Conservation (phyloP, 306 rosid species). For the Cucumis cinereus region DNA sequence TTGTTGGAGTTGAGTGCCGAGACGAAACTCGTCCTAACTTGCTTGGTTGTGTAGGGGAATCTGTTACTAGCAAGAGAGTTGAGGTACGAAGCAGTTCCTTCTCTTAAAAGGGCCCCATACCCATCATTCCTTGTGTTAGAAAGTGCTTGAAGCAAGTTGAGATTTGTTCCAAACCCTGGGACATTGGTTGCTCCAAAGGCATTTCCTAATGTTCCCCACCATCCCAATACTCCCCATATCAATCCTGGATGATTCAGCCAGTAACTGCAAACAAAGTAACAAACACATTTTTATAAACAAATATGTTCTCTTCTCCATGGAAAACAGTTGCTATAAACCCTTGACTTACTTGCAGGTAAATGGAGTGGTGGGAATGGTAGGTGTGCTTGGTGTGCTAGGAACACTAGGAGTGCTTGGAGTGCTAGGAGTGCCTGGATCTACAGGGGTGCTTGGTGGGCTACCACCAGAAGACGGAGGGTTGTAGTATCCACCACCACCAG, state of each 20-base stretch:
- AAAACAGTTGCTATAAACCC: neutral
- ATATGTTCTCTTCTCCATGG: neutral
- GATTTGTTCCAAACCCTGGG: slow-evolving; percentile 49
- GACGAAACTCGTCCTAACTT: slow-evolving; percentile 56
- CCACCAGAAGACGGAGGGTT: slow-evolving; percentile 35
- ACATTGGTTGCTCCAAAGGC: slow-evolving; percentile 43
- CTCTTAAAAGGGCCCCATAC: slow-evolving; percentile 54
- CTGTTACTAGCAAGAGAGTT: slow-evolving; percentile 65
- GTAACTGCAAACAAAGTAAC: slow-evolving; percentile 31
- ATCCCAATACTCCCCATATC: slow-evolving; percentile 77
- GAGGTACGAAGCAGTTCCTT: slow-evolving; percentile 75
- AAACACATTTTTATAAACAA: neutral
- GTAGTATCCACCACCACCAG: slow-evolving; percentile 12
- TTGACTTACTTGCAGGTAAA: slow-evolving; percentile 71
- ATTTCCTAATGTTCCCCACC: slow-evolving; percentile 79
- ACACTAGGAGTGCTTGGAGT: slow-evolving; percentile 36
- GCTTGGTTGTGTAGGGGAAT: slow-evolving; percentile 59
- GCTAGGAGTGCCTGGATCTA: slow-evolving; percentile 23
- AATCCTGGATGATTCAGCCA: slow-evolving; percentile 73
- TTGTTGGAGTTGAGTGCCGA: slow-evolving; percentile 51
- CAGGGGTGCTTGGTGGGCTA: slow-evolving; percentile 31
- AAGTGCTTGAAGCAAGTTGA: slow-evolving; percentile 59
- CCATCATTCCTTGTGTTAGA: slow-evolving; percentile 77
- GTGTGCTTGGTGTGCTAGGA: slow-evolving; percentile 33
- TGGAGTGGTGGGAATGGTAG: slow-evolving; percentile 53